Percentiles rank a stretch among this genome's conserved stretches.
Evolutionary conservation across 2,329 filamentous ascomycete species (phyloP).

Genomic region (Immersiporthe knoxdaviesiana): DNA sequence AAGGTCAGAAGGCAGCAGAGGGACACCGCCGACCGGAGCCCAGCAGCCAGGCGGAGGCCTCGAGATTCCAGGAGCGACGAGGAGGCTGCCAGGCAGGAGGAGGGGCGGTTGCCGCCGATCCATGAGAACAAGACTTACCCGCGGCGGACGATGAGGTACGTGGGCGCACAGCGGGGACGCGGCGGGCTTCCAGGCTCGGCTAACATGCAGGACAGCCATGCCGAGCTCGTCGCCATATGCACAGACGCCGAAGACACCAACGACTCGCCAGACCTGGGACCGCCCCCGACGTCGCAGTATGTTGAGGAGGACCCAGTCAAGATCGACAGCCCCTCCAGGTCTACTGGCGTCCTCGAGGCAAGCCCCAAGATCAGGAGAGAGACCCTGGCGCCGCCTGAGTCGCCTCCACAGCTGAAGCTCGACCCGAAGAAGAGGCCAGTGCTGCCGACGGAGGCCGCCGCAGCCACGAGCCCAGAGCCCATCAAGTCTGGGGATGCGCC

Average conservation of each 20-base stretch:
- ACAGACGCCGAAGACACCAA: constrained; percentile 48
- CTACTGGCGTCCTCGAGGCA: constrained; percentile 19
- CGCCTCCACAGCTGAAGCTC: constrained; percentile 31
- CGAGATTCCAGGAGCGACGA: constrained; percentile 60
- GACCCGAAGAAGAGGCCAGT: constrained; percentile 31
- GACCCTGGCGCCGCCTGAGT: constrained; percentile 11
- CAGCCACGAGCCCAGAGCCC: neutral
- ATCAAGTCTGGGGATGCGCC: constrained; percentile 27
- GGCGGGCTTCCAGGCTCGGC: constrained; percentile 20
- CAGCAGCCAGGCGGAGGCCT: constrained; percentile 56
- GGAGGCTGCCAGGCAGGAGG: constrained; percentile 53
- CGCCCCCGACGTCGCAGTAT: constrained; percentile 62
- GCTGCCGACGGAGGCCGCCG: constrained; percentile 37
- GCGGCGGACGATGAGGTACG: constrained; percentile 69
- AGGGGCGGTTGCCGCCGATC: constrained; percentile 67
- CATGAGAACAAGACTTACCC: constrained; percentile 71
- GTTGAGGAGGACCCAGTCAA: constrained; percentile 61
- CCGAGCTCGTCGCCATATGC: constrained; percentile 65
- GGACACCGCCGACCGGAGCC: constrained; percentile 51
- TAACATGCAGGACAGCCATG: constrained; percentile 50
- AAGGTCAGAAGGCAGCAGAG: constrained; percentile 47
- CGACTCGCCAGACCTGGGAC: constrained; percentile 71
- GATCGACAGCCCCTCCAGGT: constrained; percentile 50
- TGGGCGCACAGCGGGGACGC: constrained; percentile 25
- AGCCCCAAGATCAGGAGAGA: constrained; percentile 27